Evolutionary conservation across 805 yeast species (phyloP).

Genomic region (Spencermartinsiella europaea): DNA sequence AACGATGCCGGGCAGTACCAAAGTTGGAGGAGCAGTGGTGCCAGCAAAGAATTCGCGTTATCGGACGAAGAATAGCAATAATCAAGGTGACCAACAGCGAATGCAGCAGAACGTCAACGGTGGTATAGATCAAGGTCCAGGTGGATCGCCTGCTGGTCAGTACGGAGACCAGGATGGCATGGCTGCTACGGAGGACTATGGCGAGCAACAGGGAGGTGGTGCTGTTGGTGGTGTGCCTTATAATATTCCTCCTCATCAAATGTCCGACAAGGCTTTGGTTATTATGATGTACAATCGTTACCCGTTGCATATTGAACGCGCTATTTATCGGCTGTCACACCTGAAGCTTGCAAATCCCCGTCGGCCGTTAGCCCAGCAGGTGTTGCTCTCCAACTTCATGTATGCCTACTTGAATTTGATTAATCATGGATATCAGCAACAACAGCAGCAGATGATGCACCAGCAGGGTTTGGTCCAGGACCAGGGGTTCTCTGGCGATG

Average conservation of each 20-base stretch:
- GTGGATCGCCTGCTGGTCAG: not conserved
- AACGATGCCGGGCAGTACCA: too few species aligned
- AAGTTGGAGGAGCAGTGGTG: constrained; percentile 2
- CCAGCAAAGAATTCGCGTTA: constrained; percentile 3
- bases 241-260: constrained; percentile 34
- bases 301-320: constrained; percentile 94
- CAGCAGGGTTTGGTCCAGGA: constrained; percentile 14
- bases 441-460: constrained; percentile 24
- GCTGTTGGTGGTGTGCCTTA: constrained; percentile 27
- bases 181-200: constrained; percentile 1
- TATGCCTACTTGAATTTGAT: constrained; percentile 92
- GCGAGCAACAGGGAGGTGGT: constrained; percentile 10
- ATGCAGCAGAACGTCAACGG: constrained; percentile 1
- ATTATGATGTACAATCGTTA: constrained; percentile 48
- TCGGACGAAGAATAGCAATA: not conserved
- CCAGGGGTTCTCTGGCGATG: constrained; percentile 1
- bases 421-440: constrained; percentile 59
- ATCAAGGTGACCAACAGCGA: not conserved
- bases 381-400: constrained; percentile 91
- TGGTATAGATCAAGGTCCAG: constrained; percentile 6
- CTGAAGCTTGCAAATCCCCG: constrained; percentile 91
- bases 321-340: constrained; percentile 88
- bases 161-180: not conserved
- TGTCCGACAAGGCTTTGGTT: constrained; percentile 30
- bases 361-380: constrained; percentile 88